These are phyloP conservation scores for Picea abies DNA, from an alignment of 83 land plant genomes.

Conservation along the genomic window DNA sequence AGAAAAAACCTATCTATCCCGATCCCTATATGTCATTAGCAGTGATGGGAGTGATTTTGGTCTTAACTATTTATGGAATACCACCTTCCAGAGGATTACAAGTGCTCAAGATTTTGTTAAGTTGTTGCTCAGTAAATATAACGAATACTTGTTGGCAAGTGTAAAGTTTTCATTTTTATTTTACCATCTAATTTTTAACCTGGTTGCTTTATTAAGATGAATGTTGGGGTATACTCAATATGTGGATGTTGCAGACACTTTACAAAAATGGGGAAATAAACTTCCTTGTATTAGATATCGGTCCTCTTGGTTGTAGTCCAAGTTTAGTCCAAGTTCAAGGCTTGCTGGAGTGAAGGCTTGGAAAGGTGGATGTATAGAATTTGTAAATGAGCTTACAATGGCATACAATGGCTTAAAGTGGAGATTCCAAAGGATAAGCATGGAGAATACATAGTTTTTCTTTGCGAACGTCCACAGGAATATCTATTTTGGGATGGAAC, in stretches of 20 bases:
- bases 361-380: not conserved
- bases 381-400: not conserved
- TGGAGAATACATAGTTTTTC: too few relatives aligned
- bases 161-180: not conserved
- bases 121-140: not conserved
- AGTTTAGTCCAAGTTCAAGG: not conserved
- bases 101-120: not conserved
- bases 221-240: not conserved
- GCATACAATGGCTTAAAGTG: slow-evolving; percentile 5
- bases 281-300: not conserved
- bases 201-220: not conserved
- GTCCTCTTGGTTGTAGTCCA: not conserved
- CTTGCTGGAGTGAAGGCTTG: not conserved
- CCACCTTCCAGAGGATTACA: not conserved
- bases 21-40: not conserved
- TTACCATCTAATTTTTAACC: not conserved
- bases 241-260: not conserved
- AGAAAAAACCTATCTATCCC: not conserved
- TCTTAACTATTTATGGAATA: not conserved
- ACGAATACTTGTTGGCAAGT: not conserved
- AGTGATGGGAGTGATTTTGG: not conserved
- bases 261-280: not conserved
- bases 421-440: too few relatives aligned
- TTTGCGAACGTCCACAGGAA: too few relatives aligned
- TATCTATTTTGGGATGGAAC: too few relatives aligned